Conservation (phyloP, 805 yeast genomes). For the Wickerhamiella azymoides region DNA sequence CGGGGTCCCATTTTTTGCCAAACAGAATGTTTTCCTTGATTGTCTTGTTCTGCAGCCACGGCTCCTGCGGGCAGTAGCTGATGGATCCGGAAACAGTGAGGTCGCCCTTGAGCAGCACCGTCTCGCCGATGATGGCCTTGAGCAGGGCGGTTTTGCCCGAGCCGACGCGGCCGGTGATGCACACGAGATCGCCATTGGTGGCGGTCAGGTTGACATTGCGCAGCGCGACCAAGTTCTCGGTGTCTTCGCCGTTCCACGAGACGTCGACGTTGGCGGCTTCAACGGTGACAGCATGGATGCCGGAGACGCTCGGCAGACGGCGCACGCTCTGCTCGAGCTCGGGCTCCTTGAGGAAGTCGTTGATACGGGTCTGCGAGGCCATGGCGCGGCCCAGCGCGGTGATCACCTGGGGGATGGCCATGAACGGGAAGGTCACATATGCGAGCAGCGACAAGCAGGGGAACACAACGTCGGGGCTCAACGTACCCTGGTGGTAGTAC, state of each 20-base stretch:
- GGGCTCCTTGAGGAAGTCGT: slow-evolving; percentile 47
- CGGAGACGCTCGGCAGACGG: slow-evolving; percentile 36
- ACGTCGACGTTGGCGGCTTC: slow-evolving; percentile 25
- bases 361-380: slow-evolving; percentile 41
- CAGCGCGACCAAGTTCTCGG: slow-evolving; percentile 22
- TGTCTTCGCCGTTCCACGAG: slow-evolving; percentile 43
- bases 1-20: slow-evolving; percentile 73
- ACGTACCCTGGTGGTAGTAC: slow-evolving; percentile 43
- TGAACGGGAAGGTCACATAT: slow-evolving; percentile 73
- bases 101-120: slow-evolving; percentile 53
- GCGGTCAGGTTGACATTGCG: slow-evolving; percentile 44
- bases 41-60: slow-evolving; percentile 89
- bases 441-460: slow-evolving; percentile 48
- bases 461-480: slow-evolving; percentile 76
- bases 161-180: slow-evolving; percentile 80
- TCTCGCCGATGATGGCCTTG: slow-evolving; percentile 63
- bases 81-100: slow-evolving; percentile 53
- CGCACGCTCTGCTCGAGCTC: slow-evolving; percentile 68
- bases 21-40: slow-evolving; percentile 80
- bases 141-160: slow-evolving; percentile 71
- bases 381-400: slow-evolving; percentile 76
- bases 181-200: slow-evolving; percentile 57
- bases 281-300: slow-evolving; percentile 46
- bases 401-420: slow-evolving; percentile 78
- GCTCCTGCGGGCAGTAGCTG: slow-evolving; percentile 76